Conservation (phyloP, 2,329 filamentous ascomycete species). For the Bipolaris cookei region DNA sequence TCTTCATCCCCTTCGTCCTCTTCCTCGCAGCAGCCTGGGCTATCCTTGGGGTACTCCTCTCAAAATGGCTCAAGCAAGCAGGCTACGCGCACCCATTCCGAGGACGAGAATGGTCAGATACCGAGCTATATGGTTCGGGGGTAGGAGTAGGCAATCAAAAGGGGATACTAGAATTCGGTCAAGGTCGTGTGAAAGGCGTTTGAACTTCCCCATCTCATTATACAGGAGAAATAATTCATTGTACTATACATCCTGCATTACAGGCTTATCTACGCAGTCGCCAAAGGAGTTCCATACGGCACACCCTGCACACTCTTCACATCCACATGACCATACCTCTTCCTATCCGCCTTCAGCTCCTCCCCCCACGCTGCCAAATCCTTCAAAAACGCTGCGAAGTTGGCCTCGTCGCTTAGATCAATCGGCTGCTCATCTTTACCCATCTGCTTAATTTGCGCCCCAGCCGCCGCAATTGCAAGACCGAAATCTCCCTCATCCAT, state of each 20-base stretch:
- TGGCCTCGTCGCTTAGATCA: conserved; percentile 58
- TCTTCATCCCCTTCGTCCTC: conserved; percentile 25
- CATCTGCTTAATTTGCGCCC: conserved; percentile 60
- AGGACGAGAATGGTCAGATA: conserved; percentile 10
- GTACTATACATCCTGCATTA: too few species aligned
- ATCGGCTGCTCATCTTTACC: conserved; percentile 61
- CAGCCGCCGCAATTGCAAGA: conserved; percentile 54
- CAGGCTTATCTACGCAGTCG: not conserved
- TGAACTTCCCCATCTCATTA: too few species aligned
- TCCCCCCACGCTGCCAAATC: conserved; percentile 56
- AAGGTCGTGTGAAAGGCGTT: too few species aligned
- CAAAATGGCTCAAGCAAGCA: conserved; percentile 28
- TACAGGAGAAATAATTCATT: too few species aligned
- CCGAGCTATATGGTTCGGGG: conserved; percentile 16
- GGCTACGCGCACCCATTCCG: conserved; percentile 23
- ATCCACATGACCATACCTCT: conserved; percentile 56
- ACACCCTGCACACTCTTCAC: conserved; percentile 45
- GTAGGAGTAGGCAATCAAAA: conserved; percentile 15
- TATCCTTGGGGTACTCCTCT: conserved; percentile 24
- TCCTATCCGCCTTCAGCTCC: conserved; percentile 50
- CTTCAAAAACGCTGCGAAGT: conserved; percentile 57
- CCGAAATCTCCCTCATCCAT: conserved; percentile 62
- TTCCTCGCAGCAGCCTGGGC: conserved; percentile 26
- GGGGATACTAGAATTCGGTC: too few species aligned
- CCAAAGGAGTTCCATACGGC: conserved; percentile 43